A percentile compares a stretch with the other conserved stretches of the same genome.
Conservation (phyloP, 2,329 filamentous ascomycete genomes). For the Cryphonectria nitschkei region DNA sequence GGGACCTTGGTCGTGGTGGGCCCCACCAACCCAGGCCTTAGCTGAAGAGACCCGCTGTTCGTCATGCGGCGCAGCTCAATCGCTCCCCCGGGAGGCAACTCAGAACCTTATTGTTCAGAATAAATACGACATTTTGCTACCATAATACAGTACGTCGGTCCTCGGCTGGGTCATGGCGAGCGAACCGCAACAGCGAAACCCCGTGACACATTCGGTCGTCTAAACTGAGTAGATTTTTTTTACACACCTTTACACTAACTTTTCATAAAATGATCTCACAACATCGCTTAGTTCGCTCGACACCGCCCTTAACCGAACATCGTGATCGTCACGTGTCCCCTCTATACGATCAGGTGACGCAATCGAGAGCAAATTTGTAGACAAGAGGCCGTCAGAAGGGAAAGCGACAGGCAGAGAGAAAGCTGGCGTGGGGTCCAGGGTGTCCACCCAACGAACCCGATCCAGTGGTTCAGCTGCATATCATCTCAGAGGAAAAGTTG, state of each 20-base stretch:
- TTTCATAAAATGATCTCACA: background rate
- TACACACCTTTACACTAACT: background rate
- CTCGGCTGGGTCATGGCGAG: background rate
- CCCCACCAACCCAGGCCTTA: background rate
- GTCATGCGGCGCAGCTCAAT: constrained; percentile 1
- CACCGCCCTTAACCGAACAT: background rate
- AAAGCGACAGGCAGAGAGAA: background rate
- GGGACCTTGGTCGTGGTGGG: background rate
- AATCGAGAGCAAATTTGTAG: background rate
- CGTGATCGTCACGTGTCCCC: background rate
- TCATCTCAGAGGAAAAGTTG: background rate
- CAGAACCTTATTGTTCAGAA: constrained; percentile 2
- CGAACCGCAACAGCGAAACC: background rate
- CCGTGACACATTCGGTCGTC: background rate
- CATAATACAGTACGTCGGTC: background rate
- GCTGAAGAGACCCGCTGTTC: background rate
- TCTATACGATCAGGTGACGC: background rate
- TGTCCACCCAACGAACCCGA: constrained; percentile 1
- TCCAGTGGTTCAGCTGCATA: constrained; percentile 5
- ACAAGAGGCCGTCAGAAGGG: background rate
- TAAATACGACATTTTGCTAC: background rate
- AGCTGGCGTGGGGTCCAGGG: background rate
- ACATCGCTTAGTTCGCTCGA: background rate
- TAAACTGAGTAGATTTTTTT: background rate
- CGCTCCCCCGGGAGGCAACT: background rate